Conservation (phyloP, 352 stramenopile species). For the Chrysophaeum taylorii region DNA sequence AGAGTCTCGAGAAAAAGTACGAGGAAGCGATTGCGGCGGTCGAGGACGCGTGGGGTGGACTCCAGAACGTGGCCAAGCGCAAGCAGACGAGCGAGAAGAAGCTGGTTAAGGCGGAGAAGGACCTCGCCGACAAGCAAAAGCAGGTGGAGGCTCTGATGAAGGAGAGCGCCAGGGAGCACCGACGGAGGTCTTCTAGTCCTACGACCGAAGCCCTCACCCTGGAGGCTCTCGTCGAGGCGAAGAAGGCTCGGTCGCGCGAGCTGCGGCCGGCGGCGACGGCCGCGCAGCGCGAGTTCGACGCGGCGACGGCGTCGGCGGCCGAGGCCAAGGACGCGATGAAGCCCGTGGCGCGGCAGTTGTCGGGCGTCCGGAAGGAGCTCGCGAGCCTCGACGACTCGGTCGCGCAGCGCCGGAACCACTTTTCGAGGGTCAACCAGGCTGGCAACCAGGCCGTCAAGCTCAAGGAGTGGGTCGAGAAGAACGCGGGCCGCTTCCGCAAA, state of each 20-base stretch:
- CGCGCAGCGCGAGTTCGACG: too few relatives aligned
- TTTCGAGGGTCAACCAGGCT: too few relatives aligned
- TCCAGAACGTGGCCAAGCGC: constrained; percentile 11
- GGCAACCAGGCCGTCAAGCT: too few relatives aligned
- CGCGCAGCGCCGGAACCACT: too few relatives aligned
- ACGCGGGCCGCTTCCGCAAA: constrained; percentile 45
- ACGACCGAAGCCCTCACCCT: constrained; percentile 11
- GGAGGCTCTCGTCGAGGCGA: too few relatives aligned
- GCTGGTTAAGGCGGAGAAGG: constrained; percentile 24
- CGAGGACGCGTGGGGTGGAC: constrained; percentile 31
- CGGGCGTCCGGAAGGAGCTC: too few relatives aligned
- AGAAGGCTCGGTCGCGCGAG: too few relatives aligned
- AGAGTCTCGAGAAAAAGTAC: not conserved
- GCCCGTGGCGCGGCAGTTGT: not conserved
- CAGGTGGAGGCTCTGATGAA: constrained; percentile 22
- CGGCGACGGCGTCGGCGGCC: too few relatives aligned
- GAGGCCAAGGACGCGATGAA: not conserved
- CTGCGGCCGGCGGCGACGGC: too few relatives aligned
- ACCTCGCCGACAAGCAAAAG: constrained; percentile 24
- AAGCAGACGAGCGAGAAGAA: constrained; percentile 24
- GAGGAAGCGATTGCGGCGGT: not conserved
- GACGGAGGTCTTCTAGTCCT: not conserved
- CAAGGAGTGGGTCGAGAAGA: constrained; percentile 38
- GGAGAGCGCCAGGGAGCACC: constrained; percentile 16
- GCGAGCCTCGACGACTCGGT: too few relatives aligned